Percentiles rank a stretch among this genome's conserved stretches.
phyloP scores from a whole-genome alignment of 345 rosid genomes.

The Gossypium sturtianum region DNA sequence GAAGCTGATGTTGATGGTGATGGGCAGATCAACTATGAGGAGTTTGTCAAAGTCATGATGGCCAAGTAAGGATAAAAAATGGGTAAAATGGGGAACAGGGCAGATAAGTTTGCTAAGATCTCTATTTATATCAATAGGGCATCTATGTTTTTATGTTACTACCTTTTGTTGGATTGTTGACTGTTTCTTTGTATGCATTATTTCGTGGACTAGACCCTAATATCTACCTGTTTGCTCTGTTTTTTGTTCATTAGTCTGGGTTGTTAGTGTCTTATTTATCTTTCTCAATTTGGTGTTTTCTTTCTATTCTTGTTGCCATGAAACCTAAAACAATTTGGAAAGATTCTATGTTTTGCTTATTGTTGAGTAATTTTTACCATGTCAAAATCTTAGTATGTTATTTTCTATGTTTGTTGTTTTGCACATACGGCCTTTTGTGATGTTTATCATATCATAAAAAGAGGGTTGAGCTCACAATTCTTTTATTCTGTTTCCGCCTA shows the following conservation, averaged over 20 bases:
- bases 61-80: slow-evolving; percentile 16
- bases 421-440: background rate
- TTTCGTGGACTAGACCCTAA: slow-evolving; percentile 5
- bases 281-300: background rate
- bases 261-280: slow-evolving; percentile 3
- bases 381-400: background rate
- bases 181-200: slow-evolving; percentile 13
- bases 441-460: background rate
- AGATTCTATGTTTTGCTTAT: background rate
- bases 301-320: slow-evolving; percentile 13
- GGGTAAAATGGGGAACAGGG: slow-evolving; percentile 13
- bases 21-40: slow-evolving; percentile 20
- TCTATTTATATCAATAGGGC: slow-evolving; percentile 10
- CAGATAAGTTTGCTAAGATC: slow-evolving; percentile 19
- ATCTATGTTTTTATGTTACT: slow-evolving; percentile 17
- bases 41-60: slow-evolving; percentile 22
- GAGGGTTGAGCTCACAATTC: background rate
- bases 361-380: background rate
- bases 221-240: slow-evolving; percentile 4
- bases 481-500: background rate
- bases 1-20: slow-evolving; percentile 23
- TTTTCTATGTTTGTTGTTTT: background rate
- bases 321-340: slow-evolving; percentile 11
- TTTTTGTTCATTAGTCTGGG: slow-evolving; percentile 13
- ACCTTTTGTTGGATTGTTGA: slow-evolving; percentile 5